A percentile compares a stretch with the other conserved stretches of the same genome.
phyloP scores from a whole-genome alignment of 1,284 basidiomycete species.

The Wallemia hederae region DNA sequence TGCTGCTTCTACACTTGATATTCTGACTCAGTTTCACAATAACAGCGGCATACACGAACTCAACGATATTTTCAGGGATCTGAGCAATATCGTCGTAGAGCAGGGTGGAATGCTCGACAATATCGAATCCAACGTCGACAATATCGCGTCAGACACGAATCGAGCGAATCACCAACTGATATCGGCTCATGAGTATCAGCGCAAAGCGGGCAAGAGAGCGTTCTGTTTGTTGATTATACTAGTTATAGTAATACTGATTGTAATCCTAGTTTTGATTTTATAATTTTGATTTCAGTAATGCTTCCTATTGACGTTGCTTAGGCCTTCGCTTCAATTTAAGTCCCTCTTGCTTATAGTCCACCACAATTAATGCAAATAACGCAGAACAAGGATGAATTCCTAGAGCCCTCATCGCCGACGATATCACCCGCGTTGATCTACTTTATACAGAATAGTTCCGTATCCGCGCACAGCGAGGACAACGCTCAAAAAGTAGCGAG shows the following conservation, averaged over 20 bases:
- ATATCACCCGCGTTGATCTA: background rate
- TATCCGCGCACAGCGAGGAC: background rate
- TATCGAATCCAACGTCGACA: constrained; percentile 79
- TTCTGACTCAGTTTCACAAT: background rate
- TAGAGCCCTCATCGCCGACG: background rate
- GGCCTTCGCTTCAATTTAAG: too few relatives aligned
- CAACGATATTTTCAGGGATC: constrained; percentile 84
- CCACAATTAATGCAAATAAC: background rate
- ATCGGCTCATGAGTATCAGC: constrained; percentile 76
- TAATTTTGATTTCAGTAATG: background rate
- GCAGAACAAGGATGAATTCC: background rate
- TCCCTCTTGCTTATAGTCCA: too few relatives aligned
- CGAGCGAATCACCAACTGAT: constrained; percentile 64
- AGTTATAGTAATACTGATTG: constrained; percentile 58
- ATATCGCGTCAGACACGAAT: constrained; percentile 52
- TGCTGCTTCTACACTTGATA: background rate
- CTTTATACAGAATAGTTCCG: background rate
- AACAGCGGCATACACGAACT: constrained; percentile 63
- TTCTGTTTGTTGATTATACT: constrained; percentile 70
- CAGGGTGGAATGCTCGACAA: constrained; percentile 92
- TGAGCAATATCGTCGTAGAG: constrained; percentile 77
- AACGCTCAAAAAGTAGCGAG: background rate
- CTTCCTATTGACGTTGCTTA: background rate
- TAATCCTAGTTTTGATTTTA: constrained; percentile 57
- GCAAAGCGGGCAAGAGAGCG: constrained; percentile 66